Evolutionary conservation across 2,329 filamentous ascomycete genomes (phyloP).

Genomic region (Endothia cerciana): DNA sequence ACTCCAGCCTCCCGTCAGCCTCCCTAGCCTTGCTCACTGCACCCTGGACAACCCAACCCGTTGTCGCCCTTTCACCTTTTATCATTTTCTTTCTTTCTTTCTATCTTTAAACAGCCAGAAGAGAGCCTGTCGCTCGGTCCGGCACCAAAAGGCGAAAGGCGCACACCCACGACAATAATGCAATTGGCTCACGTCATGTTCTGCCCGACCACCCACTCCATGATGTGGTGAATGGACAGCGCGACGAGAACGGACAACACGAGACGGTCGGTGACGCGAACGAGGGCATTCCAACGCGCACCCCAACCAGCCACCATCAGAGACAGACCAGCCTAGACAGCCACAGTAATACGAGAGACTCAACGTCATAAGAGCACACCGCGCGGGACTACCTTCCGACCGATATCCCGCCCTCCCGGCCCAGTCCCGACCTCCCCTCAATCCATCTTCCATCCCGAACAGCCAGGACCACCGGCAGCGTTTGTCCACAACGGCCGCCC

Average conservation of each 20-base stretch:
- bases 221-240: constrained; percentile 3
- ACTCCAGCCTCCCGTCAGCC: constrained; percentile 6
- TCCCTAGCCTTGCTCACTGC: neutral
- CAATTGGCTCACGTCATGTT: neutral
- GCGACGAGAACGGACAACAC: neutral
- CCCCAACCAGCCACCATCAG: constrained; percentile 1
- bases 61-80: constrained; percentile 5
- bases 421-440: neutral
- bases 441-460: neutral
- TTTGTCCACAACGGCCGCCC: neutral
- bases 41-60: constrained; percentile 6
- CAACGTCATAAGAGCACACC: neutral
- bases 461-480: neutral
- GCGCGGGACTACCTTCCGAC: neutral
- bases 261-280: neutral
- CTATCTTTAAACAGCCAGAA: neutral
- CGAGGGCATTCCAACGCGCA: neutral
- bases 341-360: neutral
- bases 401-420: neutral
- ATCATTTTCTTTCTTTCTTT: neutral
- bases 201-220: neutral
- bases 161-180: neutral
- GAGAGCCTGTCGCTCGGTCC: neutral
- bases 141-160: constrained; percentile 2
- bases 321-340: neutral